phyloP scores from a whole-genome alignment of 2,329 filamentous ascomycete species.

The Colletotrichum liriopes region DNA sequence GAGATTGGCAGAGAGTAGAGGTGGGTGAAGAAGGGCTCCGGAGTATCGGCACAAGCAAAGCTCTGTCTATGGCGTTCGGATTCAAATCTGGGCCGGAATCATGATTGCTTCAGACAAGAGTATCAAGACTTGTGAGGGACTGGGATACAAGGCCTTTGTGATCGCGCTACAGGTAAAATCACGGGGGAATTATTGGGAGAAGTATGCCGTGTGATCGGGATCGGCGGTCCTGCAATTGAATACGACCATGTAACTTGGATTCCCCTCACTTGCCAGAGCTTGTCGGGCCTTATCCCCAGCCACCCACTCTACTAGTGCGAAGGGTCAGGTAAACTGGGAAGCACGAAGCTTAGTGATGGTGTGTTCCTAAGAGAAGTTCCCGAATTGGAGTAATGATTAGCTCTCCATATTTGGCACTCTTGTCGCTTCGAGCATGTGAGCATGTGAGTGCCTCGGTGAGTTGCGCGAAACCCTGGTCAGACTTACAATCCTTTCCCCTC shows the following conservation, averaged over 20 bases:
- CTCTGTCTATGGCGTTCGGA: slow-evolving; percentile 3
- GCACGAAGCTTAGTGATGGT: neutral
- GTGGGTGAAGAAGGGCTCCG: neutral
- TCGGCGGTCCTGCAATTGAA: slow-evolving; percentile 13
- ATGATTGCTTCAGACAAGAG: slow-evolving; percentile 12
- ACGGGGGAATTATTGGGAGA: neutral
- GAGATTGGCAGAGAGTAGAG: neutral
- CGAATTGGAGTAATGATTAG: slow-evolving; percentile 5
- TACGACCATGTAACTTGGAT: slow-evolving; percentile 15
- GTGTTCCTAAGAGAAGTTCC: slow-evolving; percentile 10
- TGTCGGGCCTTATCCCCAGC: slow-evolving; percentile 10
- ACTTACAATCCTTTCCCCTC: slow-evolving; percentile 14
- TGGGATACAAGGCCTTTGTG: neutral
- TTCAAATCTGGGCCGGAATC: slow-evolving; percentile 11
- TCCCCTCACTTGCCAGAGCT: slow-evolving; percentile 32
- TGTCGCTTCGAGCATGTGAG: slow-evolving; percentile 32
- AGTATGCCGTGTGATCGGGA: slow-evolving; percentile 12
- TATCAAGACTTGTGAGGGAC: slow-evolving; percentile 20
- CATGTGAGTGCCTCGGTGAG: slow-evolving; percentile 35
- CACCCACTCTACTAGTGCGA: slow-evolving; percentile 6
- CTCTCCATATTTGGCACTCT: neutral
- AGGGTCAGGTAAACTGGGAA: slow-evolving; percentile 15
- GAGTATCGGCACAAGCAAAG: neutral
- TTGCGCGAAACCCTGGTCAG: slow-evolving; percentile 9
- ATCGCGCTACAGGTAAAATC: neutral